A percentile compares a stretch with the other conserved stretches of the same genome.
Evolutionary conservation across 2,329 filamentous ascomycete genomes (phyloP).

Genomic region (Aureobasidium sp.): DNA sequence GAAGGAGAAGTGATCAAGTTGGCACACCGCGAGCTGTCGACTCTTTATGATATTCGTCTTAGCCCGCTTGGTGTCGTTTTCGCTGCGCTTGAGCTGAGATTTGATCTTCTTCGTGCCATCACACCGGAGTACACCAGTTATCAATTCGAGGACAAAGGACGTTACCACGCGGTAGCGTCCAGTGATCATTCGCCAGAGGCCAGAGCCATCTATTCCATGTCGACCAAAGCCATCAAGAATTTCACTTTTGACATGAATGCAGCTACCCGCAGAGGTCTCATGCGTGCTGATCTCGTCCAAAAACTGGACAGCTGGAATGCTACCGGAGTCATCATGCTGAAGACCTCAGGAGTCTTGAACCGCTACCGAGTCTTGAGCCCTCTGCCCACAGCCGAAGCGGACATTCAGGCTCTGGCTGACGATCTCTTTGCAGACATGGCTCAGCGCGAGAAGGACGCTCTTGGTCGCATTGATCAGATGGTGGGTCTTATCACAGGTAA

Average conservation of each 20-base stretch:
- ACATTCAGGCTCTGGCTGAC: slow-evolving; percentile 38
- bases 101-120: slow-evolving; percentile 46
- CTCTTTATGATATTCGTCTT: slow-evolving; percentile 45
- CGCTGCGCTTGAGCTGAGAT: slow-evolving; percentile 52
- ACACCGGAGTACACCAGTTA: slow-evolving; percentile 51
- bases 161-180: slow-evolving; percentile 10
- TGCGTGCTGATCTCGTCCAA: slow-evolving; percentile 41
- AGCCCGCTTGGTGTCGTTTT: slow-evolving; percentile 33
- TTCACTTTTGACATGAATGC: slow-evolving; percentile 42
- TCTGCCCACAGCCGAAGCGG: slow-evolving; percentile 35
- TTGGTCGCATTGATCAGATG: slow-evolving; percentile 43
- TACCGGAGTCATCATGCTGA: slow-evolving; percentile 40
- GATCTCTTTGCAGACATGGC: slow-evolving; percentile 44
- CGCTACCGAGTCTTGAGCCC: slow-evolving; percentile 43
- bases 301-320: slow-evolving; percentile 49
- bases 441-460: slow-evolving; percentile 44
- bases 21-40: slow-evolving; percentile 37
- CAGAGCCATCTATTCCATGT: slow-evolving; percentile 34
- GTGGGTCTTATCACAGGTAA: slow-evolving; percentile 44
- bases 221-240: slow-evolving; percentile 35
- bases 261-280: slow-evolving; percentile 25
- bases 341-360: slow-evolving; percentile 43
- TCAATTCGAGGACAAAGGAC: slow-evolving; percentile 34
- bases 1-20: slow-evolving; percentile 39
- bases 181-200: slow-evolving; percentile 35